Evolutionary conservation across 1,139 yeast genomes (phyloP).

Genomic region (Zygoascus meyerae): DNA sequence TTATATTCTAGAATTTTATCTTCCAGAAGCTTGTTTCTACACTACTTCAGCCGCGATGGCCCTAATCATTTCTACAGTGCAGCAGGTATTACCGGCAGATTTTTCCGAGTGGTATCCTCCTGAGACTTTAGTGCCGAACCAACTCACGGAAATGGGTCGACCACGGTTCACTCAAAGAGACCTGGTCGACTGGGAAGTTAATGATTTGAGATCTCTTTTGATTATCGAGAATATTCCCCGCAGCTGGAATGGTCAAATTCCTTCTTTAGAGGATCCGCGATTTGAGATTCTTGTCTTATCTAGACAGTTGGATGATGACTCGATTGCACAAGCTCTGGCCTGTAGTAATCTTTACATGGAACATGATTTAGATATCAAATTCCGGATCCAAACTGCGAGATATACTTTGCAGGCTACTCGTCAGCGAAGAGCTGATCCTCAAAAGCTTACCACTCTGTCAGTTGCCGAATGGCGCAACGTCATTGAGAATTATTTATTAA

Average conservation of each 20-base stretch:
- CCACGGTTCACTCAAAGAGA: conserved; percentile 56
- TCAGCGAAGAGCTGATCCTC: conserved; percentile 37
- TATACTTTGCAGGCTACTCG: conserved; percentile 56
- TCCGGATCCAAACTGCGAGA: conserved; percentile 51
- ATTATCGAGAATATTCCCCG: conserved; percentile 45
- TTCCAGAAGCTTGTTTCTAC: no score
- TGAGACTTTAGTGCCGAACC: conserved; percentile 38
- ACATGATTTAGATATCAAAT: conserved; percentile 47
- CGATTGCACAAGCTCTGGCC: conserved; percentile 45
- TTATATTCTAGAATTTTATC: no score
- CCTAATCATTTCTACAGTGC: background rate
- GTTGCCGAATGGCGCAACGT: conserved; percentile 64
- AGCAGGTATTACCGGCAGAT: conserved; percentile 41
- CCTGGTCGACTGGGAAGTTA: conserved; percentile 57
- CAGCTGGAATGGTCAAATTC: conserved; percentile 50
- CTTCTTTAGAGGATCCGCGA: conserved; percentile 39
- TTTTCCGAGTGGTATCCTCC: conserved; percentile 52
- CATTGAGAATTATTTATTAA: conserved; percentile 57
- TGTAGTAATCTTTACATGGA: conserved; percentile 55
- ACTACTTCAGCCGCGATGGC: no score
- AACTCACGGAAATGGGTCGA: conserved; percentile 45
- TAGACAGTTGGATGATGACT: conserved; percentile 43
- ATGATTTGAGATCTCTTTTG: conserved; percentile 56
- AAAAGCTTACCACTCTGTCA: conserved; percentile 14
- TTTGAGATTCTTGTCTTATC: conserved; percentile 46